Base-by-base conservation (phyloP, 148 eudicot genomes). In the Nepenthes mirabilis region DNA sequence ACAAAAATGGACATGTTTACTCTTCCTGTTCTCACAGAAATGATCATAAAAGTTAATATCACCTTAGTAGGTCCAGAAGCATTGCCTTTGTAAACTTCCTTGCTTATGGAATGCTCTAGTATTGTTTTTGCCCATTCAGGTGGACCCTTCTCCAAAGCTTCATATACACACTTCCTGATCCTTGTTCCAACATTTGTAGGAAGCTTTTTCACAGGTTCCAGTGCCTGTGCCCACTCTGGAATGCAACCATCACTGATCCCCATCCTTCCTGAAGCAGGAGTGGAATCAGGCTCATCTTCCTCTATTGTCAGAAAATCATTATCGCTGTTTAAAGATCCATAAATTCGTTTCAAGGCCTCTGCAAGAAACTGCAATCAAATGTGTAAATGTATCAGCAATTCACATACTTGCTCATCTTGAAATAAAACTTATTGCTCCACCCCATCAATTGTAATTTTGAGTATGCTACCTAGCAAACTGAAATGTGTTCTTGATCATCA, bases 61-160 rank as follows among this genome's bases (percentile, higher is more conserved):
- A 86, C 94, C 89, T 86, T 86, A 48, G 94, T 86, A 51, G 89
- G 94, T 35, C 94, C 94, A 65, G 83, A 86, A 73, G 89, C 89
- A 68, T 83, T 86, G 56, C 89, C 94, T 75, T 83, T 86, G 51
- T 86, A 86, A 37, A 86, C 86, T 69, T 67, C 88, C 73, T 83
- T 86, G 68, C 94, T 86, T 51, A 86, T 81, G 45, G 89, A 86
- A 73, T 79, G 86, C 70, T 86, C 83, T 68, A 86, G 62, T 52
- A 71, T 71, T 70, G 77, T 70, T 65, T 72, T 79, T 45, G 94
- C 94, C 94, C 94, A 86, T 59, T 83, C 86, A 14, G 89, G 94
- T 59, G 94, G 88, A 65, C 60, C 70, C 76, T 81, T 86, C 11
- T 71, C 72, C 69, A 86, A 70, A 63, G 89, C 84, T 55, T 74